Evolutionary conservation across 768 basidiomycete genomes (phyloP), one percentile per base, ranked within the genome.

Genomic region (Sarcomyxa edulis): DNA sequence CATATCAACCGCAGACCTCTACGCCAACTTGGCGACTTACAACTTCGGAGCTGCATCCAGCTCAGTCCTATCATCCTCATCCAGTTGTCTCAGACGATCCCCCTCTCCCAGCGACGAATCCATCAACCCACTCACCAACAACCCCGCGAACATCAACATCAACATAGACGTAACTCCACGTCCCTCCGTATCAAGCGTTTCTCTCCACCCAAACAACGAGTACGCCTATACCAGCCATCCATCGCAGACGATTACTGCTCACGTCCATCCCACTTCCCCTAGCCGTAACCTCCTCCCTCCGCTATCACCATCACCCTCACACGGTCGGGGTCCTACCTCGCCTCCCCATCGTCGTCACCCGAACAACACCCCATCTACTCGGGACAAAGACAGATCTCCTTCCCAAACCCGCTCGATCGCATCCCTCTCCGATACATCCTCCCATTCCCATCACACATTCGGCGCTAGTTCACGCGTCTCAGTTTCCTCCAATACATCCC

Each of bases 401-500:
- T 11, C 39, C 26, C 32, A 22, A 35, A 7, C 27, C 14, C 16
- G 19, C 19, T 20, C 23, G 23, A 14, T 22, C 27, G 5, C 37
- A 35, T 27, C 39, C 42, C 32, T 45, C 45, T 16, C 34, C 42
- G 9, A 7, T 33, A 35, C 44, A 35, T 42, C 43, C 61, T 6
- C 65, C 6, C 64, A 65, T 20, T 77, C 73, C 10, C 65, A 61
- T 41, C 62, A 71, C 47, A 74, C 73, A 1, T 74, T 74, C 40
- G 77, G 70, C 39, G 59, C 53, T 35, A 69, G 68, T 8, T 67
- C 66, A 30, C 47, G 54, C 11, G 60, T 61, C 12, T 71, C 71
- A 5, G 67, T 57, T 25, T 56, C 66, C 18, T 71, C 71, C 6
- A 66, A 66, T 19, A 62, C 64, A 23, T 74, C 71, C 15, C 48